Evolutionary conservation across 257 asterid genomes (phyloP), one percentile per base, ranked within the genome.

Genomic region (Phtheirospermum japonicum): DNA sequence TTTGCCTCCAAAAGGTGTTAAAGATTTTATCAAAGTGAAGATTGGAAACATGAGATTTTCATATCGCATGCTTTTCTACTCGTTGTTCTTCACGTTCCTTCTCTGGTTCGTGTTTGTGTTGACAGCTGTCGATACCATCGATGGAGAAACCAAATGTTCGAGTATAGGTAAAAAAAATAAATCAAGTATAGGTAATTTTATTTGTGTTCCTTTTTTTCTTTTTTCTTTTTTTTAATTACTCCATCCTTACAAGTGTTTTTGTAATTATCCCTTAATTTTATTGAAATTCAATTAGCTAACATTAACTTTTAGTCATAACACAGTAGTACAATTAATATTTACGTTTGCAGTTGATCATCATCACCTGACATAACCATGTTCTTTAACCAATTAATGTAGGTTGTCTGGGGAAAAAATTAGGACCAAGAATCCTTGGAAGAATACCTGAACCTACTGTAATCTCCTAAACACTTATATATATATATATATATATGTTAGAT

Each of bases 101-200:
- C 77, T 85, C n/a, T 85, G 96, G 49, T 88, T 88, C 64, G 87
- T 85, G 71, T 88, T 88, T 28, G 85, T 88, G 63, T 66, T 88
- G 50, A 79, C 88, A 4, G 92, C 96, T 26, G 87, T 88, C 14
- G 96, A 83, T 45, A 73, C 73, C 54, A 85, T 85, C 61, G 88
- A 88, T 31, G 90, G 88, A 71, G 81, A 79, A 71, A 68, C 63
- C 54, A 80, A 62, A 59, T 85, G 96, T 64, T 77, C 88, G 0
- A 65, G 77, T 17, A 46, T 78, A 68, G 95, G 96, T 57, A 56
- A 18, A n/a, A n/a, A n/a, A n/a, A n/a, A n/a, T n/a, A n/a, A n/a
- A n/a, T n/a, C n/a, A n/a, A n/a, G n/a, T 18, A 42, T 78, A n/a
- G n/a, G n/a, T n/a, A n/a, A n/a, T n/a, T 37, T 37, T 37, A 4